Base-by-base conservation (phyloP, 345 rosid species). In the Moringa oleifera region DNA sequence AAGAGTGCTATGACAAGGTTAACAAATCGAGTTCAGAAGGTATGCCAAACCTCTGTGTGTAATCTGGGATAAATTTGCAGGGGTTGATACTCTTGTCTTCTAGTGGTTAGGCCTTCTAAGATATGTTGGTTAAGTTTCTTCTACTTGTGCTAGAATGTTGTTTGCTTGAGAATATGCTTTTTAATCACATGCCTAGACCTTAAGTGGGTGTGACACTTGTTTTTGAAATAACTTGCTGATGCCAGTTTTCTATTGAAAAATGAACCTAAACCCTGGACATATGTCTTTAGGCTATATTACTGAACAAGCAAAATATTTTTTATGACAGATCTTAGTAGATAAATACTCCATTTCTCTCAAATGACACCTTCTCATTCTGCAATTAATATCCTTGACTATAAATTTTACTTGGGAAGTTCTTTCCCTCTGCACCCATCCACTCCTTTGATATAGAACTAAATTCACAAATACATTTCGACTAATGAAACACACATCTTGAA, bases 1-100 rank as follows among this genome's bases (percentile, higher is more conserved):
- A 84, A 81, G 69, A 77, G 86, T 65, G 77, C 83, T 1, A 84
- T 84, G 84, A 81, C 86, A 55, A 77, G 84, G 64, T 69, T 84
- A 71, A 75, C 80, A 57, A 74, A 67, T 58, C 77, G 83, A 45
- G 86, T 84, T 62, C 86, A 79, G 66, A 79, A 81, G 78, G 88
- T 80, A 71, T 31, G 62, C 18, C 36, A 17, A n/a, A 55, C 33
- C 16, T 68, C 70, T 22, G 50, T 52, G 19, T 22, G 53, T 23
- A n/a, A 54, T 61, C 45, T 53, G 36, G 15, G 47, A 16, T 16
- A 41, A n/a, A n/a, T n/a, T n/a, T n/a, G n/a, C 13, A 4, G 16
- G 47, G 47, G 12, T 41, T 1, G 12, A 15, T 41, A 4, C 1
- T 41, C 37, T 11, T 33, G 5, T 41, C 47, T 41, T 41, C 17